Evolutionary conservation across 306 rosid genomes (phyloP).

Genomic region (Pyrus communis): DNA sequence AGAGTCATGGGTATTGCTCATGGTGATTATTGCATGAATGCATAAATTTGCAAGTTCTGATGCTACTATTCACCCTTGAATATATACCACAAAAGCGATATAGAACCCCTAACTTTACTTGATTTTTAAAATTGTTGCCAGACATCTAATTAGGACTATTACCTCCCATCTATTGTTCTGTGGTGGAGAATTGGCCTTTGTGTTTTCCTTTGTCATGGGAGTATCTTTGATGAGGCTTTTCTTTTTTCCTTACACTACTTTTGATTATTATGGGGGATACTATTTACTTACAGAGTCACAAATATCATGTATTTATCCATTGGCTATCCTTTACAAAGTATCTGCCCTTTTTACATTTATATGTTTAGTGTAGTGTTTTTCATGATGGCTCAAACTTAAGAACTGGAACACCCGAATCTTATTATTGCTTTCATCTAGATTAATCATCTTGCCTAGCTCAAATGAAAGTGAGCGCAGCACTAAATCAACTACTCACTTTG

Average conservation of each 20-base stretch:
- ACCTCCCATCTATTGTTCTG: neutral
- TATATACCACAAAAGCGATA: neutral
- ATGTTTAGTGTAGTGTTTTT: neutral
- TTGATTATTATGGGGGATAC: neutral
- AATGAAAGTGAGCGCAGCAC: neutral
- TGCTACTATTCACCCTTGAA: neutral
- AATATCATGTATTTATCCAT: neutral
- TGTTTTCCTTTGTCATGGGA: neutral
- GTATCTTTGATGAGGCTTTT: neutral
- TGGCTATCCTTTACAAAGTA: neutral
- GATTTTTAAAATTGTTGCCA: neutral
- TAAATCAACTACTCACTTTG: neutral
- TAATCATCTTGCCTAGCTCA: neutral
- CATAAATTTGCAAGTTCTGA: neutral
- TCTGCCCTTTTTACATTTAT: neutral
- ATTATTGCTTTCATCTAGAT: neutral
- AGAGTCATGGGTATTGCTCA: neutral
- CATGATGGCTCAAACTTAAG: neutral
- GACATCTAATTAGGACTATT: neutral
- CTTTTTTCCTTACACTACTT: neutral
- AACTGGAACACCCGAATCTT: neutral
- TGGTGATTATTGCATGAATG: neutral
- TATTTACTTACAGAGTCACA: neutral
- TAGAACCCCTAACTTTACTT: neutral
- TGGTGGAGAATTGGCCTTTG: neutral